These are phyloP conservation scores for Viola odorata DNA, from an alignment of 345 rosid genomes.

Conservation along the genomic window DNA sequence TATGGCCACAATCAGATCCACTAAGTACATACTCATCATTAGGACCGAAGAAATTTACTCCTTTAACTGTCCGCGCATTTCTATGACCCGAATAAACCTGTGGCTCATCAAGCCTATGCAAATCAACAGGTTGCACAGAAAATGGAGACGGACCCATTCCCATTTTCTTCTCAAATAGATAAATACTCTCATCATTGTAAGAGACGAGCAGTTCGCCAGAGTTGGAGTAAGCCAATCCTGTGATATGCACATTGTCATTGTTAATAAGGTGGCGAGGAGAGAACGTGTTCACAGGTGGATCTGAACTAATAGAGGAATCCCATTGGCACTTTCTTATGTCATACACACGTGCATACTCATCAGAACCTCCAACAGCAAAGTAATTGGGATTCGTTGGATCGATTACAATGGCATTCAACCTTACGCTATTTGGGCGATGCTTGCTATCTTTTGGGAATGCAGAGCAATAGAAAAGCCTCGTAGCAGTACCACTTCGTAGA, in stretches of 20 bases:
- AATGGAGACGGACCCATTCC: conserved; percentile 43
- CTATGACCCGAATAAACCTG: conserved; percentile 48
- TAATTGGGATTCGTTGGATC: conserved; percentile 51
- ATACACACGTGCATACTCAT: conserved; percentile 52
- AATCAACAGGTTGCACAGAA: conserved; percentile 24
- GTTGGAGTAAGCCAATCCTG: conserved; percentile 51
- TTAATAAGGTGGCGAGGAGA: conserved; percentile 41
- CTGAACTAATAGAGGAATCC: conserved; percentile 36
- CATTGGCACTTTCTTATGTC: conserved; percentile 43
- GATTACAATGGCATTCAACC: conserved; percentile 45
- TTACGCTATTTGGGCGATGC: conserved; percentile 36
- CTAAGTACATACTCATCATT: conserved; percentile 53
- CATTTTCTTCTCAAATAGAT: conserved; percentile 45
- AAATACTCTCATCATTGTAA: conserved; percentile 56
- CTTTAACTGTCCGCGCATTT: conserved; percentile 52
- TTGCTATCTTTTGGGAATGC: conserved; percentile 35
- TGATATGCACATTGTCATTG: conserved; percentile 37
- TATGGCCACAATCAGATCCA: conserved; percentile 66
- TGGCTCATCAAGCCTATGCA: conserved; percentile 36
- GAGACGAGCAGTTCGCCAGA: conserved; percentile 52
- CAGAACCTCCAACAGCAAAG: conserved; percentile 56
- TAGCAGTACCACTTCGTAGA: conserved; percentile 38
- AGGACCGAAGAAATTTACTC: conserved; percentile 58
- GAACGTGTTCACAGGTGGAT: conserved; percentile 41
- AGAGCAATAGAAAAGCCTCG: conserved; percentile 43